Base-by-base conservation (phyloP, 1,284 basidiomycete species). In the Schizophyllum commune region DNA sequence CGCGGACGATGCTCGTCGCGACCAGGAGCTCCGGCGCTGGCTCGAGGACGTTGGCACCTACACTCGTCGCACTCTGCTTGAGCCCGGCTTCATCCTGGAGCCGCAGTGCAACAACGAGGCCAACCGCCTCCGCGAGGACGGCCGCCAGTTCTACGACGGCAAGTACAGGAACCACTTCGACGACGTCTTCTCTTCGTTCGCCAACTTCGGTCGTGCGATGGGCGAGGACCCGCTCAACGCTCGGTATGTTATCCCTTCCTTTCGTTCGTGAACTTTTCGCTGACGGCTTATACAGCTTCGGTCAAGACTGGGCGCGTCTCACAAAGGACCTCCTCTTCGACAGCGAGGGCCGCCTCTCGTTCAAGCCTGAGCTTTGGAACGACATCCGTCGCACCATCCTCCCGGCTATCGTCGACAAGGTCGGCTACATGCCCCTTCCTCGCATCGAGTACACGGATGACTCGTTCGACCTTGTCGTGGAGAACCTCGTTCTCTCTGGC, bases 391-490 rank as follows among this genome's bases (percentile, higher is more conserved):
- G 82, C 58, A 86, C 93, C 64, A 92, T 98, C 67, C 70, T 97
- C 0, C 96, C 96, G 20, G 76, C 83, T 20, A 72, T 97, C 59
- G 85, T 96, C 70, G 81, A 88, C 58, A 76, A 84, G 76, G 85
- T 86, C 73, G 27, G 73, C 21, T 63, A n/a, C 15, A 75, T 98
- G 60, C 96, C 96, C 22, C 94, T 97, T 65, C 94, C 92, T 0
- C 86, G 92, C 56, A 86, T 94, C 73, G 94, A 97, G 75, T 96
- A 94, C 77, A 88, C 86, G n/a, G 92, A 95, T 71, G 86, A 90
- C 58, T 73, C 82, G n/a, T 73, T 94, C 65, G 94, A 96, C 68
- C 80, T 96, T 58, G 92, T 97, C 62, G 85, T 98, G 63, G 96
- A 98, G 81, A 96, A 98, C 75, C 82, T 98, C 33, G 89, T 92